These are phyloP conservation scores for Eimeria praecox DNA, from an alignment of 169 alveolate genomes.

Conservation along the genomic window DNA sequence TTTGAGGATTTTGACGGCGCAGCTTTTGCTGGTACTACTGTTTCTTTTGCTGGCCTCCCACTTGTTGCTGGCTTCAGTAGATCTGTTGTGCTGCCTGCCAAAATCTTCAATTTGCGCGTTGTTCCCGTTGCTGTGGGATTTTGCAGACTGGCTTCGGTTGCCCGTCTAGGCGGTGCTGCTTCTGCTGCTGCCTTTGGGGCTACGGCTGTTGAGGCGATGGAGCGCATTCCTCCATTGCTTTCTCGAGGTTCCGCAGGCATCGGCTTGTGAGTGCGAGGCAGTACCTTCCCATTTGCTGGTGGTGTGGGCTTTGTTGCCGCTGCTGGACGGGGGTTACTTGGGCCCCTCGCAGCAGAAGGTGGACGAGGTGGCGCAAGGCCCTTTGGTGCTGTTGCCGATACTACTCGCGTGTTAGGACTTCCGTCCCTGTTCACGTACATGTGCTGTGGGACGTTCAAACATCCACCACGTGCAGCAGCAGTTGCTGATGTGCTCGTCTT, in stretches of 20 bases:
- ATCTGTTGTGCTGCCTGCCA: background rate
- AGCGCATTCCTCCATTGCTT: background rate
- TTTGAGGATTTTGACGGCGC: background rate
- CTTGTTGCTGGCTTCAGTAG: background rate
- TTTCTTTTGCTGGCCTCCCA: background rate
- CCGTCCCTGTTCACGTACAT: background rate
- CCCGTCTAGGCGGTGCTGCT: conserved; percentile 1
- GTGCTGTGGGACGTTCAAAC: background rate
- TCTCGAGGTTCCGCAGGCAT: conserved; percentile 8
- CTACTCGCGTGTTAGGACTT: background rate
- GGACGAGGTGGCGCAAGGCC: background rate
- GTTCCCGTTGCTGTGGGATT: background rate
- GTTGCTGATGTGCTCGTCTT: conserved; percentile 12
- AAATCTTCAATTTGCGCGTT: background rate
- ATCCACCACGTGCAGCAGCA: background rate
- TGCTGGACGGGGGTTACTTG: background rate
- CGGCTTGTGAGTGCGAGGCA: background rate
- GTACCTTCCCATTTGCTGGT: background rate
- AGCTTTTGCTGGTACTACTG: background rate
- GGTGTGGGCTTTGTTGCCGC: background rate
- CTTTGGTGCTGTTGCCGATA: background rate
- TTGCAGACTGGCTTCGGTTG: background rate
- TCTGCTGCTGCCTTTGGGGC: background rate
- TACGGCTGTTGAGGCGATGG: background rate
- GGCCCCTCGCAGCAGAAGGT: background rate